These are phyloP conservation scores for Plantago coronopus DNA, from an alignment of 305 asterid genomes.

Conservation along the genomic window DNA sequence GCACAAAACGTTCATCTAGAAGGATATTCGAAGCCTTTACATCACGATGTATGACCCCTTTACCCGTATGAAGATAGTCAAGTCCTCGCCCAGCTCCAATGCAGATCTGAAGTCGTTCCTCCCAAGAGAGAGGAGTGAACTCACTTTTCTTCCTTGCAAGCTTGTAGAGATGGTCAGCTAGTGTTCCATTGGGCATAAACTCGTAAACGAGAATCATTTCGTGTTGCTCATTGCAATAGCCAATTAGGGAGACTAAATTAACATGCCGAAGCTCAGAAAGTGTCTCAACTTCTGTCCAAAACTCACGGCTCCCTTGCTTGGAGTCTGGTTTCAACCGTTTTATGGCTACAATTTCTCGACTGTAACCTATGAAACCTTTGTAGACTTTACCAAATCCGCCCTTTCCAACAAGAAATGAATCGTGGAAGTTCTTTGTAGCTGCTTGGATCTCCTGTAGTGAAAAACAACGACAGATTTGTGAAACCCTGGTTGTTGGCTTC, in stretches of 20 bases:
- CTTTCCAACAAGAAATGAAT: constrained; percentile 14
- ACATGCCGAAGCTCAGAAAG: constrained; percentile 20
- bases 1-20: constrained; percentile 36
- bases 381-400: constrained; percentile 26
- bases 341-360: constrained; percentile 19
- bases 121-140: constrained; percentile 24
- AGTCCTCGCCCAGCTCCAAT: constrained; percentile 37
- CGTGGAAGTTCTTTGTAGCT: constrained; percentile 21
- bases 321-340: constrained; percentile 21
- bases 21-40: constrained; percentile 46
- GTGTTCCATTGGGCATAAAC: constrained; percentile 26
- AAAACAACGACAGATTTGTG: constrained; percentile 10
- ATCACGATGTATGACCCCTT: constrained; percentile 40
- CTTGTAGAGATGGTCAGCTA: constrained; percentile 32
- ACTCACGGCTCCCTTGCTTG: constrained; percentile 23
- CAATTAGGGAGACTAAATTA: constrained; percentile 21
- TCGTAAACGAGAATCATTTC: constrained; percentile 24
- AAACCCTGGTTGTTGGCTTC: neutral
- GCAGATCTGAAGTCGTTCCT: constrained; percentile 36
- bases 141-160: neutral
- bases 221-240: constrained; percentile 19
- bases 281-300: constrained; percentile 21
- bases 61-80: constrained; percentile 36
- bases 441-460: constrained; percentile 21
- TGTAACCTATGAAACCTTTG: constrained; percentile 8